Evolutionary conservation across 768 basidiomycete genomes (phyloP), one percentile per base, ranked within the genome.

Genomic region (Lactarius hatsudake): DNA sequence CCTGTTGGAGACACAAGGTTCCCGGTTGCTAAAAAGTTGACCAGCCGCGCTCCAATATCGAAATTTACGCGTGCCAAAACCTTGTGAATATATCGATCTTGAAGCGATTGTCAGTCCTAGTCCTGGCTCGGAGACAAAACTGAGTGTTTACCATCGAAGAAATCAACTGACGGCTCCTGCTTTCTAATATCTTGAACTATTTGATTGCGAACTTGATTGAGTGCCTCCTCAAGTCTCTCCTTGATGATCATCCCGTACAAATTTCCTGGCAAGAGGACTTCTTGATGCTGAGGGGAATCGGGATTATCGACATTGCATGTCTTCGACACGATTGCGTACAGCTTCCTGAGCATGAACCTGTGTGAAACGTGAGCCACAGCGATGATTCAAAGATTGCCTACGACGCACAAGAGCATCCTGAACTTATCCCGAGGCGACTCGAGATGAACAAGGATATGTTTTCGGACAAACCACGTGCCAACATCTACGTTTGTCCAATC

Each of bases 201-300:
- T 70, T 84, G 88, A 64, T 79, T 80, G 61, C 91, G 85, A 74
- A 92, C 85, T 72, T 84, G 83, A 71, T 84, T 89, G 59, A 98
- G 78, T 28, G 87, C 87, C 76, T 98, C 97, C 71, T 98, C 96
- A 67, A 98, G 83, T 67, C 93, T 87, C 77, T 99, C 97, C 78
- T 97, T 98, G 81, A 99, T 91, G 73, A 98, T 97, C 93, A 96
- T 98, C 59, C 88, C 89, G 75, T 97, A 98, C 28, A 99, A 76
- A 71, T 81, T 86, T 36, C 97, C 97, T 1, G 97, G 97, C 6
- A 98, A 86, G 15, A 99, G 84, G 57, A 96, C 94, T 74, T 99
- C 97, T 76, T 99, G 97, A 74, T 98, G 93, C 75, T 98, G 96
- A 66, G 97, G 95, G 1, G 96, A 98, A 83, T 99, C 97, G 5